phyloP scores from a whole-genome alignment of 2,329 filamentous ascomycete species.

The Colletotrichum sp. region DNA sequence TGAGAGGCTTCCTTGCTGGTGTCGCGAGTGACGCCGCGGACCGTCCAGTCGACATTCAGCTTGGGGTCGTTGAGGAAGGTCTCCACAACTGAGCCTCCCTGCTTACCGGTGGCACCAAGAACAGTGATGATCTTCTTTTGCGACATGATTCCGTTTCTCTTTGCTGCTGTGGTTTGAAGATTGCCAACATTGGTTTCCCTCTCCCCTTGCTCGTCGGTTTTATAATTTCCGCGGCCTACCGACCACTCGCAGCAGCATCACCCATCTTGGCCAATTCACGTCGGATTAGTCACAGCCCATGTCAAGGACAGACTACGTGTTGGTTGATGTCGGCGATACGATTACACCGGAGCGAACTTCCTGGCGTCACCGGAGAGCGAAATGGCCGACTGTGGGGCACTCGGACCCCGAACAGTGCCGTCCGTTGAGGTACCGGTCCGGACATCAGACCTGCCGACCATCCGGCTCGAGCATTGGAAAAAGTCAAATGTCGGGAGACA shows the following conservation, averaged over 20 bases:
- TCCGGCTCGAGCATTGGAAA: fast-evolving
- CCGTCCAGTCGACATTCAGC: slow-evolving; percentile 48
- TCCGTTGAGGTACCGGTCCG: background rate
- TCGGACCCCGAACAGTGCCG: background rate
- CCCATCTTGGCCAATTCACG: fast-evolving
- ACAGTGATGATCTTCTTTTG: slow-evolving; percentile 54
- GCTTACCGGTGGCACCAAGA: slow-evolving; percentile 64
- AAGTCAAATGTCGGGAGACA: background rate
- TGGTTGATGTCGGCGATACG: background rate
- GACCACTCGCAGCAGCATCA: fast-evolving
- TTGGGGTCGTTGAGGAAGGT: slow-evolving; percentile 40
- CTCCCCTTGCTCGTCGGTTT: background rate
- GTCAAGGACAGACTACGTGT: background rate
- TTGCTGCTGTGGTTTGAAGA: background rate
- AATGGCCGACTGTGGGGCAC: background rate
- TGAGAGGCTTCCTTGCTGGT: slow-evolving; percentile 45
- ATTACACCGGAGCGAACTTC: background rate
- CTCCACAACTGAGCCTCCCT: slow-evolving; percentile 62
- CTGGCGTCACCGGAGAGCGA: background rate
- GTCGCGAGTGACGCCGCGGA: slow-evolving; percentile 64
- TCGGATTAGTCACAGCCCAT: background rate
- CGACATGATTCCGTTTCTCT: background rate
- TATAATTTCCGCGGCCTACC: fast-evolving
- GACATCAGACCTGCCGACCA: background rate
- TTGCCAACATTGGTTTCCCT: background rate